A percentile compares a stretch with the other conserved stretches of the same genome.
Evolutionary conservation across 2,329 filamentous ascomycete genomes (phyloP).

Genomic region (Stemphylium beticola): DNA sequence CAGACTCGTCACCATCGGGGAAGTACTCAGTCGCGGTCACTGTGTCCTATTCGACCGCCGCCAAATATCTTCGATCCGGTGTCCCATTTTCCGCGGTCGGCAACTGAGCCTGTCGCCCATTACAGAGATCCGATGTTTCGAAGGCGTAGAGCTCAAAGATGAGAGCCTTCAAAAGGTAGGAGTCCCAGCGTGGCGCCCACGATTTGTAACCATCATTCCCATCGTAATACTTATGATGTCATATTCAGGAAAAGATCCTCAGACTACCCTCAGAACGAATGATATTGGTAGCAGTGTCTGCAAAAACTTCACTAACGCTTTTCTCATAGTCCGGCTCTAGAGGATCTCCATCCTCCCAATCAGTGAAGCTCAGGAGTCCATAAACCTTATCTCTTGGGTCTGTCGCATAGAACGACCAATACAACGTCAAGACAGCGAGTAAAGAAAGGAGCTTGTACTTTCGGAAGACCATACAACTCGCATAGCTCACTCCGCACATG

Average conservation of each 20-base stretch:
- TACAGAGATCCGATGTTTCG: too few species aligned
- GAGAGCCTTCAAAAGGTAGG: too few species aligned
- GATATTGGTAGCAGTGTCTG: not conserved
- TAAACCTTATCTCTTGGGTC: slow-evolving; percentile 15
- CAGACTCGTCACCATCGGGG: too few species aligned
- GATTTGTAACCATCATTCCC: not conserved
- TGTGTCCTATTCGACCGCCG: too few species aligned
- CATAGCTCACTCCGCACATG: not conserved
- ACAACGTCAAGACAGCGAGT: not conserved
- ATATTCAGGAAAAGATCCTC: not conserved
- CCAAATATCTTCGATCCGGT: too few species aligned
- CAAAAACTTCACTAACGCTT: not conserved
- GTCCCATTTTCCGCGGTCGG: too few species aligned
- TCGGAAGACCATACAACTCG: not conserved
- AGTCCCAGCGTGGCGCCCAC: too few species aligned
- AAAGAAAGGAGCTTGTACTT: not conserved
- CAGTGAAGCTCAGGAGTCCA: slow-evolving; percentile 1
- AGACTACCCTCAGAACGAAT: not conserved
- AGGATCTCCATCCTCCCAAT: too few species aligned
- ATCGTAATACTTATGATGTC: not conserved
- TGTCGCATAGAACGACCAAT: not conserved
- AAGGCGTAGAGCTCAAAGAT: too few species aligned
- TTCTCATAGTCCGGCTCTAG: slow-evolving; percentile 6
- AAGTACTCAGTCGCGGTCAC: too few species aligned
- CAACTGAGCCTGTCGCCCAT: too few species aligned